These are phyloP conservation scores for Zalaria sp. DNA, from an alignment of 2,329 filamentous ascomycete genomes.

Conservation along the genomic window DNA sequence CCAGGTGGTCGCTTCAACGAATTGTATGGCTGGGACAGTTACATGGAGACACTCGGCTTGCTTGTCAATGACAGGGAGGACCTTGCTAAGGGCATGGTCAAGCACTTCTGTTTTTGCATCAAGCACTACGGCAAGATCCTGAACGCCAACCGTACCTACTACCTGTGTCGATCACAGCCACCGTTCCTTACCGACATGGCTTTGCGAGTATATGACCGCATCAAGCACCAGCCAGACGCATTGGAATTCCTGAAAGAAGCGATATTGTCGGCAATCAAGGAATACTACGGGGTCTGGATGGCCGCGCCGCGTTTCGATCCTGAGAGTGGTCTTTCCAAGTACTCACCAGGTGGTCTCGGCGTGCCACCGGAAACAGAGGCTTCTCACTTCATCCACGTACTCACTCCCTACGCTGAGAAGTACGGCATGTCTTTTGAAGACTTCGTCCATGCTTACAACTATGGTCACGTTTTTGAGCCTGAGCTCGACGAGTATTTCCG, in stretches of 20 bases:
- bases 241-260: constrained; percentile 67
- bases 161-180: constrained; percentile 84
- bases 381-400: constrained; percentile 69
- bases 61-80: constrained; percentile 74
- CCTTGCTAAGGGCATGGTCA: constrained; percentile 85
- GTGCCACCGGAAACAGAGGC: constrained; percentile 88
- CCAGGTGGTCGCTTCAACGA: constrained; percentile 97
- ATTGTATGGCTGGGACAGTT: constrained; percentile 96
- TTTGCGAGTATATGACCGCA: constrained; percentile 81
- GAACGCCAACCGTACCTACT: constrained; percentile 93
- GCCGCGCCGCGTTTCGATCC: constrained; percentile 57
- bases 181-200: constrained; percentile 98
- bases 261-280: constrained; percentile 87
- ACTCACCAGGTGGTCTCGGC: constrained; percentile 68
- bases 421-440: constrained; percentile 67
- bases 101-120: constrained; percentile 96
- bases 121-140: constrained; percentile 97
- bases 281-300: constrained; percentile 86
- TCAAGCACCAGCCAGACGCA: constrained; percentile 70
- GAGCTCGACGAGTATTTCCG: constrained; percentile 91
- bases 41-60: constrained; percentile 90
- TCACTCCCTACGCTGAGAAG: constrained; percentile 73
- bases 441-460: constrained; percentile 82
- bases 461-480: constrained; percentile 60
- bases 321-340: constrained; percentile 66